Conservation (phyloP, 1,284 basidiomycete genomes). For the Ceratobasidium sp. region DNA sequence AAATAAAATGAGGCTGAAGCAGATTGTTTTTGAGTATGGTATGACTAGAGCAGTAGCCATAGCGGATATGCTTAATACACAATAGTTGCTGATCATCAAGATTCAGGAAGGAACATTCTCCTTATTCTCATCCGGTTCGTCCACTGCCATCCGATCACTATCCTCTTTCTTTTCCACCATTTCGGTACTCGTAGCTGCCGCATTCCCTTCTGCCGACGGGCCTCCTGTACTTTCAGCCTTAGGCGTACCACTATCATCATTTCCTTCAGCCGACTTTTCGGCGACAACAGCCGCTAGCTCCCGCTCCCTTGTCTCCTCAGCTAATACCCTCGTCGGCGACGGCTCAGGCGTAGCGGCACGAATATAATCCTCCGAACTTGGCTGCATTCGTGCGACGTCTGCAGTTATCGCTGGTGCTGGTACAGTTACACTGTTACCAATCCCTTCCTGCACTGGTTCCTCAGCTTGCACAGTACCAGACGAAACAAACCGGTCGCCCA, state of each 20-base stretch:
- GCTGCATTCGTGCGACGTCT: not conserved
- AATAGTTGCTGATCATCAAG: no score
- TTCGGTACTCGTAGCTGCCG: not conserved
- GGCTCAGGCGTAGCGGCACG: slow-evolving; percentile 48
- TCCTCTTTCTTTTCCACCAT: slow-evolving; percentile 23
- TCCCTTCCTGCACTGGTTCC: not conserved
- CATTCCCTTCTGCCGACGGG: not conserved
- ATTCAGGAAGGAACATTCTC: slow-evolving; percentile 58
- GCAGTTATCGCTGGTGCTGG: no score
- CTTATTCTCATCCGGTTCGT: slow-evolving; percentile 59
- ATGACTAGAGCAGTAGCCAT: no score
- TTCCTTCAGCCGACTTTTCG: slow-evolving; percentile 1
- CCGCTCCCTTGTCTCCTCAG: slow-evolving; percentile 41
- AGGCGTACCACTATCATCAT: no score
- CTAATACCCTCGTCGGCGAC: slow-evolving; percentile 42
- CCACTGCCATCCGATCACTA: slow-evolving; percentile 37
- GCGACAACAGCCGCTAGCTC: slow-evolving; percentile 12
- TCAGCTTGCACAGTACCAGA: not conserved
- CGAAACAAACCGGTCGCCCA: slow-evolving; percentile 36
- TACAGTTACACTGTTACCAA: not conserved
- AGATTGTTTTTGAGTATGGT: no score
- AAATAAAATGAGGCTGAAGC: no score
- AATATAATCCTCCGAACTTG: slow-evolving; percentile 46
- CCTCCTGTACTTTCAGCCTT: no score
- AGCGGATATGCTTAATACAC: no score